Conservation (phyloP, 129 eudicot species). For the Sambucus nigra region DNA sequence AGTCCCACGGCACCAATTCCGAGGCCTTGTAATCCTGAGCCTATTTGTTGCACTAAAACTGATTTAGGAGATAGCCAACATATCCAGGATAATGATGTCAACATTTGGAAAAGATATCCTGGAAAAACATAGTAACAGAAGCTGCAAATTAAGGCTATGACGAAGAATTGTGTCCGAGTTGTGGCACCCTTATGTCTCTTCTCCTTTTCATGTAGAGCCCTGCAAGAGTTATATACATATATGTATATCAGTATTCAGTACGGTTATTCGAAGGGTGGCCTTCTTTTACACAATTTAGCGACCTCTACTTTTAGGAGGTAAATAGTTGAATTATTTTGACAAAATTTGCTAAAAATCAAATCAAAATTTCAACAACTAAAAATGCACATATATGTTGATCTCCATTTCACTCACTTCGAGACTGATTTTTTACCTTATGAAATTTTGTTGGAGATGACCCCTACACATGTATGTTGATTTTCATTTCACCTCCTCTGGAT, state of each 20-base stretch:
- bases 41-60: constrained; percentile 10
- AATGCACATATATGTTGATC: too few species aligned
- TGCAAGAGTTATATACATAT: not conserved
- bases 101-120: not conserved
- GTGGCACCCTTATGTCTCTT: constrained; percentile 4
- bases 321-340: too few species aligned
- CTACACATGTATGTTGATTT: too few species aligned
- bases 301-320: too few species aligned
- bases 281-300: too few species aligned
- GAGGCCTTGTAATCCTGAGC: constrained; percentile 12
- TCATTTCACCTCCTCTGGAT: too few species aligned
- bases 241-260: not conserved
- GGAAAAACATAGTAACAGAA: constrained; percentile 14
- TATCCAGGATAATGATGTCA: constrained; percentile 12
- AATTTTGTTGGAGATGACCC: too few species aligned
- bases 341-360: too few species aligned
- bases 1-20: constrained; percentile 13
- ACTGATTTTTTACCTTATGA: too few species aligned
- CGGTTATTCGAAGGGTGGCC: too few species aligned
- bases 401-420: too few species aligned
- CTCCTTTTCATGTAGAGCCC: constrained; percentile 18
- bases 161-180: constrained; percentile 17
- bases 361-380: too few species aligned
- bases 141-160: constrained; percentile 1
- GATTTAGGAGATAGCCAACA: constrained; percentile 22